Percentiles rank a stretch among this genome's conserved stretches.
Conservation (phyloP, 345 rosid species). For the Garcia nutans region DNA sequence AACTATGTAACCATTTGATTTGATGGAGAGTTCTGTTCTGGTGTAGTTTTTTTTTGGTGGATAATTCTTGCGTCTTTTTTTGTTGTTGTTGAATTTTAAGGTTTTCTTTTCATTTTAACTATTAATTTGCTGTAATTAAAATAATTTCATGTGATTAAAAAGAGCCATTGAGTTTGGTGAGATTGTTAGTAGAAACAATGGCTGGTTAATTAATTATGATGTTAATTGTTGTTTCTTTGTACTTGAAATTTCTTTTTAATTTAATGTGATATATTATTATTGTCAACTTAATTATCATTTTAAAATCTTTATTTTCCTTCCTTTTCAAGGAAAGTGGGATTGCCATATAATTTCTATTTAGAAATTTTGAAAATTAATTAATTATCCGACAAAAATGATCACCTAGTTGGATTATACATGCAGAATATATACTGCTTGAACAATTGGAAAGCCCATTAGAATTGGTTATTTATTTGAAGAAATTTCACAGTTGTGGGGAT, state of each 20-base stretch:
- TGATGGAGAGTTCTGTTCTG: not conserved
- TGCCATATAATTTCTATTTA: no score
- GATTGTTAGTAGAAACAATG: not conserved
- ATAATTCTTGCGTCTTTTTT: not conserved
- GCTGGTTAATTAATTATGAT: not conserved
- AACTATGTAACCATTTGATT: conserved; percentile 4
- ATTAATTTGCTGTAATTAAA: conserved; percentile 9
- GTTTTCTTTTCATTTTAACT: not conserved
- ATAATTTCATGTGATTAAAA: no score
- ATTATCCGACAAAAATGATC: not conserved
- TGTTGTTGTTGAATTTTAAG: not conserved
- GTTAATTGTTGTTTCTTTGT: not conserved
- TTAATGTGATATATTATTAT: conserved; percentile 1
- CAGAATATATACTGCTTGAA: not conserved
- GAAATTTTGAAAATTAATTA: no score
- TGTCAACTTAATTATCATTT: not conserved
- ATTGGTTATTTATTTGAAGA: not conserved
- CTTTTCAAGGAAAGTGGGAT: no score
- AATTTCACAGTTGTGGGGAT: not conserved
- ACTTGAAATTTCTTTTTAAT: not conserved
- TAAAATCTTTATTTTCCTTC: no score
- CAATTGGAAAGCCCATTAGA: no score
- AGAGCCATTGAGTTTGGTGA: not conserved
- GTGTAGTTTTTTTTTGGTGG: not conserved
- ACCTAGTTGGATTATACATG: not conserved